Evolutionary conservation across 1,284 basidiomycete genomes (phyloP).

Genomic region (Gymnopus androsaceus): DNA sequence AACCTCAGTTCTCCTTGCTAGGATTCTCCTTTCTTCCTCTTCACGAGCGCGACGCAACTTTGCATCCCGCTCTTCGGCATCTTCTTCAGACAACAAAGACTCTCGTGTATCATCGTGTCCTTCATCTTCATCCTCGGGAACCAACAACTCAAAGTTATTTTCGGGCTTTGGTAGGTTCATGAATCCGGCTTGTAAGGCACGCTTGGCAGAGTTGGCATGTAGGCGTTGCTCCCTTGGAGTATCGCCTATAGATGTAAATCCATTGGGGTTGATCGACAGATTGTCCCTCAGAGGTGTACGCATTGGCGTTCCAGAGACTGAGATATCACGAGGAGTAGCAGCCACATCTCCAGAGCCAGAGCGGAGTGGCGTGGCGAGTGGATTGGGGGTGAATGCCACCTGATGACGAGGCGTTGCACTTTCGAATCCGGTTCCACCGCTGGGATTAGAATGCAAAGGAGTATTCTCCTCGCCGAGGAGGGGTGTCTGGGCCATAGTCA

Average conservation of each 20-base stretch:
- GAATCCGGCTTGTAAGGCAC: conserved; percentile 82
- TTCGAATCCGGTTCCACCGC: conserved; percentile 86
- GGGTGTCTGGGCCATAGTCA: conserved; percentile 92
- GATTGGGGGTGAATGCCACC: conserved; percentile 92
- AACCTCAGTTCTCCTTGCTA: conserved; percentile 80
- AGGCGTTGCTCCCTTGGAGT: conserved; percentile 79
- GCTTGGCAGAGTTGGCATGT: conserved; percentile 64
- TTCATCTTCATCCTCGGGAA: conserved; percentile 83
- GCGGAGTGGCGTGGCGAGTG: conserved; percentile 82
- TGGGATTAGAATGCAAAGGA: conserved; percentile 73
- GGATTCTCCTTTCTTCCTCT: conserved; percentile 75
- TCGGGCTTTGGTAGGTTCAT: conserved; percentile 87
- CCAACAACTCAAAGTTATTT: conserved; percentile 96
- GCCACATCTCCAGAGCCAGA: conserved; percentile 49
- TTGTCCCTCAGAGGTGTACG: conserved; percentile 92
- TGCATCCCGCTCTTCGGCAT: conserved; percentile 92
- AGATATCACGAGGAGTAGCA: conserved; percentile 61
- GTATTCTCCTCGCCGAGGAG: conserved; percentile 97
- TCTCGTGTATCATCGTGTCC: conserved; percentile 49
- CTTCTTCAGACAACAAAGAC: conserved; percentile 63
- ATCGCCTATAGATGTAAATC: conserved; percentile 53
- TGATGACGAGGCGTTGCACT: conserved; percentile 89
- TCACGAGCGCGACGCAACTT: conserved; percentile 68
- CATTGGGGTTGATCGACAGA: conserved; percentile 84
- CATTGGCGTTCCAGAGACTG: conserved; percentile 73